Evolutionary conservation across 1,284 basidiomycete genomes (phyloP).

Genomic region (Malassezia sp.): DNA sequence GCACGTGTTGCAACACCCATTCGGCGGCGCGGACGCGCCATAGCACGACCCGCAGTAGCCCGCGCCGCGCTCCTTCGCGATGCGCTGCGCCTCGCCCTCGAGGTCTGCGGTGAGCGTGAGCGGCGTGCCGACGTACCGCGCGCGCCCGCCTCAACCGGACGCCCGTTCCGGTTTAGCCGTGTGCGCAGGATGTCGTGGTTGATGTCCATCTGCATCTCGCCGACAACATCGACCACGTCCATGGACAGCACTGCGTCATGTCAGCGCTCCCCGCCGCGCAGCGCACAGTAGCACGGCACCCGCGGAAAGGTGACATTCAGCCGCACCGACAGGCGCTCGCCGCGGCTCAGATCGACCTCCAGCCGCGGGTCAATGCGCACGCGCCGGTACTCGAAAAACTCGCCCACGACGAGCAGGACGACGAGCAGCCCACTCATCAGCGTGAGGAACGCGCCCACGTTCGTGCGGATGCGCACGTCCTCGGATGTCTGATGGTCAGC

Average conservation of each 20-base stretch:
- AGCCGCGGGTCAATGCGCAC: constrained; percentile 54
- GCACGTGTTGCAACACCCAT: constrained; percentile 81
- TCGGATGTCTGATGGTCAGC: constrained; percentile 36
- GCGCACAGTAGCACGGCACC: constrained; percentile 88
- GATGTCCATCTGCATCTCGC: constrained; percentile 66
- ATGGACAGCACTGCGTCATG: constrained; percentile 48
- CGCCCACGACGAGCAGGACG: constrained; percentile 74
- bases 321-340: constrained; percentile 81
- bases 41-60: constrained; percentile 71
- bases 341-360: constrained; percentile 66
- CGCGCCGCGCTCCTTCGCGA: constrained; percentile 17
- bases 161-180: constrained; percentile 59
- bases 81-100: constrained; percentile 33
- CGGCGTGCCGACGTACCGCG: no score
- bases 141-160: constrained; percentile 25
- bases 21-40: constrained; percentile 67
- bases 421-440: constrained; percentile 84
- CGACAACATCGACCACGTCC: constrained; percentile 96
- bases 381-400: constrained; percentile 86
- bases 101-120: constrained; percentile 23
- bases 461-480: constrained; percentile 45
- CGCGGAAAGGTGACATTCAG: constrained; percentile 91
- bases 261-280: no score
- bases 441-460: constrained; percentile 54
- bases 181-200: constrained; percentile 74